Conservation (phyloP, 768 basidiomycete genomes). For the Leccinellum rugosiceps region DNA sequence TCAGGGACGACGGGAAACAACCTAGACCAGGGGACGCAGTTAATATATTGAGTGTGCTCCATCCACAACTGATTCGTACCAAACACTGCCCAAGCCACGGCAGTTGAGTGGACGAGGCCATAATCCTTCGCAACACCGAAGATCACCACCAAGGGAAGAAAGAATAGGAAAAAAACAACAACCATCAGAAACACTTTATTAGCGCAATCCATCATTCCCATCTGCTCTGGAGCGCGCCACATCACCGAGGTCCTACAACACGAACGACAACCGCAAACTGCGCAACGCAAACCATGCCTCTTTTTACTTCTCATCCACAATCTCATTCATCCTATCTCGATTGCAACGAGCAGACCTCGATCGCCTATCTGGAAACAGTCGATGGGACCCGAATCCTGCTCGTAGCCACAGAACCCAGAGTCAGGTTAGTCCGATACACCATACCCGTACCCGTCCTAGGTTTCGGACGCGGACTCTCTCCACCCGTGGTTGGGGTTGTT, state of each 20-base stretch:
- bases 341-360: neutral
- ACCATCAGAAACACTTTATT: conserved; percentile 8
- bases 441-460: conserved; percentile 71
- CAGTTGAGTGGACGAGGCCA: neutral
- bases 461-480: conserved; percentile 36
- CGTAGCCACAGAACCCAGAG: conserved; percentile 24
- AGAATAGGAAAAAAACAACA: neutral
- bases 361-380: conserved; percentile 13
- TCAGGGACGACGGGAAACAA: neutral
- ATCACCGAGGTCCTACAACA: conserved; percentile 6
- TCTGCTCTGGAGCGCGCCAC: neutral
- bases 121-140: neutral
- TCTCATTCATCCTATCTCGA: neutral
- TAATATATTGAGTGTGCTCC: neutral
- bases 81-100: neutral
- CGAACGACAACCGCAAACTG: conserved; percentile 9
- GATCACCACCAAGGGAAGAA: conserved; percentile 1
- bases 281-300: neutral
- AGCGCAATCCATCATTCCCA: conserved; percentile 7
- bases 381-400: conserved; percentile 38
- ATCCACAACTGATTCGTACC: conserved; percentile 13
- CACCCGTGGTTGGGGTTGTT: conserved; percentile 10
- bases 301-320: neutral
- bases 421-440: conserved; percentile 47
- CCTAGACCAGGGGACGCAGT: conserved; percentile 4